Evolutionary conservation across 208 protist species (phyloP), one percentile per base, ranked within the genome.

Genomic region (Strigomonas culicis): DNA sequence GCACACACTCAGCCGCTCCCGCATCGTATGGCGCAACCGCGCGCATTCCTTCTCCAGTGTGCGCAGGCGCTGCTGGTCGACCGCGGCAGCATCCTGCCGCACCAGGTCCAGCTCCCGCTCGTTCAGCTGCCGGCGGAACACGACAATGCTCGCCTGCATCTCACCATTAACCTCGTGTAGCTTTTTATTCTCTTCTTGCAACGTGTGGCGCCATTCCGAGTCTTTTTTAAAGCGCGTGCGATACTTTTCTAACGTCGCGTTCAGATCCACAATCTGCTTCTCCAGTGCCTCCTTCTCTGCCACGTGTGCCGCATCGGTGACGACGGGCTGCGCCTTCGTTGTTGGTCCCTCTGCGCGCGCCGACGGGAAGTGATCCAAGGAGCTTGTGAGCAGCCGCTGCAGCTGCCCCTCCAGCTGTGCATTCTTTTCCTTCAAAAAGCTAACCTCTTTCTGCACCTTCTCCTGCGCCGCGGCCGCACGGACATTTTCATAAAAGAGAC

Each of bases 381-480:
- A 51, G 36, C 56, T 60, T 30, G 62, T 72, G 11, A 60, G 44
- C 10, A 92, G 47, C 2, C 86, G 79, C 50, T 90, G 80, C 31
- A 93, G 63, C 65, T 93, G 86, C 0, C 86, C 86, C 53, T 93
- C 82, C 1, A 93, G 63, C 31, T 86, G 77, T 10, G 56, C 64
- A 46, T 63, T 84, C 36, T 68, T 77, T 66, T 86, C 79, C 49
- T 84, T 30, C 36, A 90, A 63, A 22, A 89, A 77, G 4, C 64
- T 61, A 7, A 63, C 51, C 31, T 80, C 63, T 30, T 75, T 75
- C n/a, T 77, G 28, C 25, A 69, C 31, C 1, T 65, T 63, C 24
- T 59, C 10, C 58, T 71, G 30, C 8, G 30, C 22, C 39, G 59
- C 59, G 7, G 60, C 53, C 46, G 79, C 70, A 30, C 81, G 79